These are phyloP conservation scores for Porogramme epimiltina DNA, from an alignment of 1,284 basidiomycete species.

Conservation along the genomic window DNA sequence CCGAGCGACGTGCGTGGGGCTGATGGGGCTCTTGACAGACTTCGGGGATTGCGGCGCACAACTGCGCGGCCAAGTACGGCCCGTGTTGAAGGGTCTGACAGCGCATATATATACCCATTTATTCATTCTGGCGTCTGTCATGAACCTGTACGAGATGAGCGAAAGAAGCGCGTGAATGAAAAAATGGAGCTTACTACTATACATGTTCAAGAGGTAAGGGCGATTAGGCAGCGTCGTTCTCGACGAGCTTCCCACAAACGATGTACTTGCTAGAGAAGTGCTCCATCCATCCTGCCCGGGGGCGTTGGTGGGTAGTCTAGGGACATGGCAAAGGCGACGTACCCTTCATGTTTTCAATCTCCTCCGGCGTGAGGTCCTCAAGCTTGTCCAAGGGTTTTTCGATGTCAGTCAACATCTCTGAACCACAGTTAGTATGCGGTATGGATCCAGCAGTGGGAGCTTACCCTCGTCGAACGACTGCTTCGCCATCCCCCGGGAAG, in stretches of 20 bases:
- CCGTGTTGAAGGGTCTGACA: constrained; percentile 2
- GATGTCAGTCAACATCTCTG: constrained; percentile 89
- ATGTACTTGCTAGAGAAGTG: constrained; percentile 90
- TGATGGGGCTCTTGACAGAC: constrained; percentile 1
- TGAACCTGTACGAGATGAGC: background rate
- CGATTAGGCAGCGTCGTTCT: constrained; percentile 51
- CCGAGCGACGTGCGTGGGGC: too few relatives aligned
- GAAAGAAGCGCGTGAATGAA: too few relatives aligned
- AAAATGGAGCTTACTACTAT: too few relatives aligned
- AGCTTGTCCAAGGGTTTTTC: constrained; percentile 88
- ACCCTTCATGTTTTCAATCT: constrained; percentile 92
- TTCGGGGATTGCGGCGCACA: constrained; percentile 10
- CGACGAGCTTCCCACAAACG: constrained; percentile 81
- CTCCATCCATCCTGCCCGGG: constrained; percentile 76
- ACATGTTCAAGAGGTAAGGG: too few relatives aligned
- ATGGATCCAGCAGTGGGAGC: too few relatives aligned
- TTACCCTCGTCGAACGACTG: constrained; percentile 90
- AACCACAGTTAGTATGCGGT: background rate
- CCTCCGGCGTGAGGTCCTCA: constrained; percentile 73
- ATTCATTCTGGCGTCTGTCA: background rate
- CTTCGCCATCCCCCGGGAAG: constrained; percentile 94
- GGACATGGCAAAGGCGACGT: background rate
- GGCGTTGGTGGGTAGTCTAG: background rate
- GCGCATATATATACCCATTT: background rate
- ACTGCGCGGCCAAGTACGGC: constrained; percentile 12